Evolutionary conservation across 768 basidiomycete genomes (phyloP).

Genomic region (Amanita jacksonii): DNA sequence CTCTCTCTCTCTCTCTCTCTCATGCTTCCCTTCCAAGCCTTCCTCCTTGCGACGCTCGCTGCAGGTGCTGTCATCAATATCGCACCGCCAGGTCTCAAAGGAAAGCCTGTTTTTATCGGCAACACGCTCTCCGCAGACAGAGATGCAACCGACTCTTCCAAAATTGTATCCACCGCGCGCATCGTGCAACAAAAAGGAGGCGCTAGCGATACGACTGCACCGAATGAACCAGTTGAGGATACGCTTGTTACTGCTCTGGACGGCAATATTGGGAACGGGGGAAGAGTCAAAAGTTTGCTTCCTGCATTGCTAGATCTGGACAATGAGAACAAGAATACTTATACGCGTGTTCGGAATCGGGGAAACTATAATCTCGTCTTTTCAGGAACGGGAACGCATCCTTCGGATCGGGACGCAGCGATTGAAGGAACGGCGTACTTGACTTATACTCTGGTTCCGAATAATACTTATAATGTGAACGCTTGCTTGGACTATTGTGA

Average conservation of each 20-base stretch:
- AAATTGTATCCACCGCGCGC: constrained; percentile 25
- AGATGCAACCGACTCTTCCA: constrained; percentile 20
- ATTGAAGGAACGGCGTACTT: constrained; percentile 40
- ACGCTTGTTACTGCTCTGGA: constrained; percentile 36
- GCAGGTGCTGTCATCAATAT: not conserved
- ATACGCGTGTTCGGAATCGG: constrained; percentile 14
- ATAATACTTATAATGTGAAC: constrained; percentile 32
- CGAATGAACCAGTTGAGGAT: constrained; percentile 25
- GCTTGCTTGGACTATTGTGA: constrained; percentile 34
- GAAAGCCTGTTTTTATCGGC: not conserved
- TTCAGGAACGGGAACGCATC: constrained; percentile 24
- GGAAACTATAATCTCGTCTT: constrained; percentile 28
- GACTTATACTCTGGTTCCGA: constrained; percentile 29
- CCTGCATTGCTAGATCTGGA: not conserved
- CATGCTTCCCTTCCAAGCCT: too few species aligned
- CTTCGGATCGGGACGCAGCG: constrained; percentile 30
- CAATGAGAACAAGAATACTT: constrained; percentile 10
- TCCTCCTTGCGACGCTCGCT: too few species aligned
- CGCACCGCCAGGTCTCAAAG: not conserved
- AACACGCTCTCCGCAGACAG: not conserved
- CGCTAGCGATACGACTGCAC: constrained; percentile 18
- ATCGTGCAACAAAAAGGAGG: constrained; percentile 32
- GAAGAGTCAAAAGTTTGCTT: not conserved
- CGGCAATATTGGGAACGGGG: constrained; percentile 24
- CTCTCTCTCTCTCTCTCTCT: too few species aligned